Evolutionary conservation across 2,329 filamentous ascomycete genomes (phyloP), one percentile per base, ranked within the genome.

Genomic region (Monilinia polystroma): DNA sequence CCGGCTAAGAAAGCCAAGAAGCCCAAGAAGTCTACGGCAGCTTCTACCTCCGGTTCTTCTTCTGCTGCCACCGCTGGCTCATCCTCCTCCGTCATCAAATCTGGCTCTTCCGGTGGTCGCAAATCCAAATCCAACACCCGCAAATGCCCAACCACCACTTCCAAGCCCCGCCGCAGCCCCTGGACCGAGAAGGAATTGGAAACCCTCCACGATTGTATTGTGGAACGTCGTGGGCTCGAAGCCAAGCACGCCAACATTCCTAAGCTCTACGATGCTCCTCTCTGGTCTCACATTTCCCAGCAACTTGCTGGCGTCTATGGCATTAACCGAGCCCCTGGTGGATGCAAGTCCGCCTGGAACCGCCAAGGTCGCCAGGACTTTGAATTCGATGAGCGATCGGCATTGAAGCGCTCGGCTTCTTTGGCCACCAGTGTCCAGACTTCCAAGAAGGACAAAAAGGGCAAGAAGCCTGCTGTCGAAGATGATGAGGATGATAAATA

Each of bases 351-450:
- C 5, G 43, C 38, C 32, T 63, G 60, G 60, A 63, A 63, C 41
- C 60, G 60, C 14, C 16, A 14, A 8, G 60, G 60, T 16, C 49
- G 60, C 4, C 12, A 12, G 2, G 8, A n/a, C 2, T 63, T 16
- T 8, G 20, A 29, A 1, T 63, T 55, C 43, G 60, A 63, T 16
- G 60, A 63, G 18, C n/a, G 60, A n/a, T 60, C 57, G 29, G 0
- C 4, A 11, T 55, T 63, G 49, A 63, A 63, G 18, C 49, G 51
- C 4, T 41, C 47, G 32, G 20, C 26, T 18, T 7, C n/a, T n/a
- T 8, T 63, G 32, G 49, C n/a, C 20, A 63, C 60, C 14, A 63
- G 60, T 63, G 49, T 63, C 16, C 60, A 63, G 16, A 23, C 14
- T 18, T 20, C 57, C 18, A 60, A 60, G 57, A 60, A 49, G 29